Evolutionary conservation across 805 yeast species (phyloP), one percentile per base, ranked within the genome.

Genomic region (Lachancea nothofagi): DNA sequence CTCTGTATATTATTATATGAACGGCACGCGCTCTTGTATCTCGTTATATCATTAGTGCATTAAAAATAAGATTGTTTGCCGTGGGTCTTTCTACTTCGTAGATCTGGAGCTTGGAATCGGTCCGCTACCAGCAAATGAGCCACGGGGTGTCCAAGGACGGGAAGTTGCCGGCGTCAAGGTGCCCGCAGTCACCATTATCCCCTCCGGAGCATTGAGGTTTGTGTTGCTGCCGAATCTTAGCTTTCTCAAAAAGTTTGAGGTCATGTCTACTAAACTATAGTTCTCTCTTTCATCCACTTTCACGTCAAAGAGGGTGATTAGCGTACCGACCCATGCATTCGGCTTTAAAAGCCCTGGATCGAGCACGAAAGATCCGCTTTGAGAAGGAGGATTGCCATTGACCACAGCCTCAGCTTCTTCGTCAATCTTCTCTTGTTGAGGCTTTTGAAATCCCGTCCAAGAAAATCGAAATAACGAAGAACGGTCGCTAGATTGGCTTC

Each of bases 401-500:
- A 9, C 14, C 7, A 18, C 55, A 27, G 32, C 45, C 29, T 42
- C 40, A 20, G 50, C 52, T 22, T 40, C 39, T 13, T 35, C 41
- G 15, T 45, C 43, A 17, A 44, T 40, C 31, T 50, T 52, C 15
- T 52, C 47, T 12, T 37, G 33, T n/a, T 49, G 51, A 36, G 45
- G 38, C 38, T 56, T 52, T 36, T 40, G 50, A 39, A 52, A 56
- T 7, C 55, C 57, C n/a, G 53, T 46, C 72, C 72, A 46, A 53
- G 69, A 51, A 36, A 57, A 54, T 25, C 50, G 47, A 34, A 57
- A 54, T 85, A 77, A 18, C 69, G 53, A 38, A 64, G 41, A 38
- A 3, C 42, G 30, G 15, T 64, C 28, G 75, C 71, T 95, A 95
- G 85, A 4, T 63, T 56, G 48, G 84, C 80, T 43, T 56, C 66